phyloP scores from a whole-genome alignment of 2,329 filamentous ascomycete genomes.

The Colletotrichum brevisporum region DNA sequence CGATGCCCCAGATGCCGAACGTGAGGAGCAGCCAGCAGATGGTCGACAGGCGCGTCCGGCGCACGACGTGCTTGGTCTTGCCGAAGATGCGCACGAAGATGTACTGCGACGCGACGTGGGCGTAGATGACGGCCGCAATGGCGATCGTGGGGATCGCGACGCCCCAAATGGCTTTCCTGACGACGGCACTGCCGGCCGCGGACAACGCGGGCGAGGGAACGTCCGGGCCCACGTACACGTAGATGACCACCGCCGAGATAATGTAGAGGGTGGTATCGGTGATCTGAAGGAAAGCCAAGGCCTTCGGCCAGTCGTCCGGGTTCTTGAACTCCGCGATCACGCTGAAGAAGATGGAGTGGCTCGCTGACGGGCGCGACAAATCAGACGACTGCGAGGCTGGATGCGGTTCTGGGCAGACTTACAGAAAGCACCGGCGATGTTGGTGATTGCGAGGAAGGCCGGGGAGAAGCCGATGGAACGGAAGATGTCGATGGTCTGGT shows the following conservation, averaged over 20 bases:
- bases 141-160: constrained; percentile 79
- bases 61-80: constrained; percentile 68
- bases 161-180: constrained; percentile 77
- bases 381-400: background rate
- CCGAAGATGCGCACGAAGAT: constrained; percentile 75
- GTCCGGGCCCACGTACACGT: constrained; percentile 72
- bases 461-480: constrained; percentile 60
- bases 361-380: constrained; percentile 47
- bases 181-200: constrained; percentile 64
- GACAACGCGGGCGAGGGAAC: constrained; percentile 77
- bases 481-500: constrained; percentile 49
- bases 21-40: constrained; percentile 72
- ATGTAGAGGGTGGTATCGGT: constrained; percentile 74
- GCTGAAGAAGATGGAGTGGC: constrained; percentile 77
- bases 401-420: constrained; percentile 22
- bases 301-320: constrained; percentile 71
- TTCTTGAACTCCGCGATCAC: constrained; percentile 76
- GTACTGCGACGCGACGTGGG: constrained; percentile 76
- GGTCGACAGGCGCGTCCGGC: constrained; percentile 64
- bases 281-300: constrained; percentile 62
- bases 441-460: constrained; percentile 70
- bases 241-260: constrained; percentile 75
- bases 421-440: constrained; percentile 77
- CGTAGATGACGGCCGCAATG: constrained; percentile 79
- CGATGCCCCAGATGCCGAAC: constrained; percentile 68